phyloP scores from a whole-genome alignment of 1,284 basidiomycete genomes.

The Rhodotorula sp. region DNA sequence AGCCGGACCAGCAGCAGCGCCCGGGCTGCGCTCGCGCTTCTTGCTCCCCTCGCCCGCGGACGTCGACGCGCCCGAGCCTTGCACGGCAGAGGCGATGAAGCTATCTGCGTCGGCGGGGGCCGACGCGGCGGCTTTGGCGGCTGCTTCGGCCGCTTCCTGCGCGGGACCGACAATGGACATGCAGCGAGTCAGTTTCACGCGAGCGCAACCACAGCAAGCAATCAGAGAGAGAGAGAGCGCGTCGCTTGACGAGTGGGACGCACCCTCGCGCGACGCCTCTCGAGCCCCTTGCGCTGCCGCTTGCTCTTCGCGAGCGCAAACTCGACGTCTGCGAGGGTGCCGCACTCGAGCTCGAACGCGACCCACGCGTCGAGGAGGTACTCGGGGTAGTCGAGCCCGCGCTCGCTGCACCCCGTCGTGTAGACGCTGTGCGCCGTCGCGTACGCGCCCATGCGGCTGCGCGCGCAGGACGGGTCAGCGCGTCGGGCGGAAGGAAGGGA shows the following conservation, averaged over 20 bases:
- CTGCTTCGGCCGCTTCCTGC: conserved; percentile 59
- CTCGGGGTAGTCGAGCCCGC: conserved; percentile 87
- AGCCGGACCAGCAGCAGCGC: conserved; percentile 13
- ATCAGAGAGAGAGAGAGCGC: not conserved
- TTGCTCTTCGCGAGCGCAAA: conserved; percentile 55
- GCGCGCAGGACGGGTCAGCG: not conserved
- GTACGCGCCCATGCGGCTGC: conserved; percentile 49
- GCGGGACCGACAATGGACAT: conserved; percentile 51
- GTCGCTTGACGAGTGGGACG: too few species aligned
- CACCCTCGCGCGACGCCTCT: conserved; percentile 69
- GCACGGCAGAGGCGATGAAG: conserved; percentile 24
- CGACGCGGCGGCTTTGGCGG: conserved; percentile 51
- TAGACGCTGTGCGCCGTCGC: conserved; percentile 67
- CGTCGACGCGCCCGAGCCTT: not conserved
- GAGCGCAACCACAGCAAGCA: not conserved
- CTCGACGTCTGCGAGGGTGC: conserved; percentile 69
- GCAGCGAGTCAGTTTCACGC: not conserved
- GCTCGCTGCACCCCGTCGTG: conserved; percentile 59
- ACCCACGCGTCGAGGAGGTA: conserved; percentile 85
- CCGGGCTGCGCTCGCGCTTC: conserved; percentile 53
- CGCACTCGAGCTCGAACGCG: conserved; percentile 80
- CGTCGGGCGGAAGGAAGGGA: conserved; percentile 56
- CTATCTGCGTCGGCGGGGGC: conserved; percentile 45
- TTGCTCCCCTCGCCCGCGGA: conserved; percentile 48
- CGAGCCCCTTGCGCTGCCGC: conserved; percentile 61